Base-by-base conservation (phyloP, 2,329 filamentous ascomycete species). In the Alternaria brassicicola region DNA sequence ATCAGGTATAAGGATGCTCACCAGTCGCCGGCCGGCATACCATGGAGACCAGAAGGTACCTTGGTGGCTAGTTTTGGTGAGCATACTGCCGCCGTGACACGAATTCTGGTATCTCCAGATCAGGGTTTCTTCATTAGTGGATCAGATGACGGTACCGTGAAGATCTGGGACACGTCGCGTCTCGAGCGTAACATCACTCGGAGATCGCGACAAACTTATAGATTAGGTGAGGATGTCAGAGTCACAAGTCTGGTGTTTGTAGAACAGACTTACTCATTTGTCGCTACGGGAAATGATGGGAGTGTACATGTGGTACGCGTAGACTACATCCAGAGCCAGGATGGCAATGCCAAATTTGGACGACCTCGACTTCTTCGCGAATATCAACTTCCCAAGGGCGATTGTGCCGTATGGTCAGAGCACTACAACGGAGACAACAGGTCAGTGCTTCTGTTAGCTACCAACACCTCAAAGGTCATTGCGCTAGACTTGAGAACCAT, bases 101-200 rank as follows among this genome's bases (percentile, higher is more conserved):
- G 93, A 9, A 86, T 98, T 10, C 83, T 90, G 2, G 86, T 92
- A 7, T 89, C 95, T 2, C 92, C 94, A 0, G 95, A 99, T 72
- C 94, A 99, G 74, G 81, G 89, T 4, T 99, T 99, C 79, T 99
- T 99, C 77, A 85, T 97, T 55, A 98, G 95, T 1, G 94, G 89
- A 6, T 94, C 93, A 9, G 92, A 97, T 70, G 95, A 99, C 76
- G 92, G 95, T 3, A 88, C 86, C 6, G 91, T 97, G 55, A 96
- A 92, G 72, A 85, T 99, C 5, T 99, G 95, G 95, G 95, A 99
- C 78, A 90, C 92, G 25, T 88, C 88, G 25, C 86, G 95, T 23
- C 83, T 99, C 6, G 95, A 99, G 78, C 89, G 93, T 42, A 98
- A 97, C 73, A 87, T 98, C 48, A 90, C 91, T 0, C 90, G 96